These are phyloP conservation scores for Monosporascus sp. DNA, from an alignment of 2,329 filamentous ascomycete genomes.

Conservation along the genomic window DNA sequence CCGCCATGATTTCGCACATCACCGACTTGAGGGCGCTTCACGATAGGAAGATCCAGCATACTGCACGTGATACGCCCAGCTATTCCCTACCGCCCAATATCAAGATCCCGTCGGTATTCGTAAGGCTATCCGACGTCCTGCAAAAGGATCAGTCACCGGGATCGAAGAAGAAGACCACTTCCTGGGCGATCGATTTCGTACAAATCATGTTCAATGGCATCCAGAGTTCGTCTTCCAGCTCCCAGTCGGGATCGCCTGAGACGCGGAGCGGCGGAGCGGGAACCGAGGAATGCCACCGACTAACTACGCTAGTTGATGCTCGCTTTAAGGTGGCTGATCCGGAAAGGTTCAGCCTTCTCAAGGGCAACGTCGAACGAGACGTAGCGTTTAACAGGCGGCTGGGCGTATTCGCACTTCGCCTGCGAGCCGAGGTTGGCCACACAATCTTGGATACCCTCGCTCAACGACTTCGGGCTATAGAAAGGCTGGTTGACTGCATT, in stretches of 20 bases:
- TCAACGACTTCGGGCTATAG: conserved; percentile 58
- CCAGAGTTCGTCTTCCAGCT: conserved; percentile 16
- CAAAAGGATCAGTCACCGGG: conserved; percentile 13
- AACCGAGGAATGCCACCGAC: conserved; percentile 11
- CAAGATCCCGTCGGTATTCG: conserved; percentile 41
- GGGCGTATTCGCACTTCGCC: conserved; percentile 58
- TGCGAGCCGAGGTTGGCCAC: conserved; percentile 53
- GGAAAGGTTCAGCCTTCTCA: conserved; percentile 50
- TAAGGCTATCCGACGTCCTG: conserved; percentile 43
- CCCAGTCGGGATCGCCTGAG: neutral
- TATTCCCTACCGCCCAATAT: conserved; percentile 37
- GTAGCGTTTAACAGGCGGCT: conserved; percentile 54
- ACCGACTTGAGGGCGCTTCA: conserved; percentile 44
- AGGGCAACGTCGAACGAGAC: conserved; percentile 51
- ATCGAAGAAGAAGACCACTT: conserved; percentile 15
- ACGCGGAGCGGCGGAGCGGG: neutral
- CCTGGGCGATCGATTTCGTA: conserved; percentile 57
- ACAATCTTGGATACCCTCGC: conserved; percentile 55
- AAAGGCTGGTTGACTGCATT: conserved; percentile 65
- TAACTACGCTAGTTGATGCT: conserved; percentile 44
- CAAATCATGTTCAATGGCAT: conserved; percentile 51
- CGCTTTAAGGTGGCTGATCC: conserved; percentile 49
- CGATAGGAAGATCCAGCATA: conserved; percentile 36
- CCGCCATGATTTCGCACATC: conserved; percentile 46
- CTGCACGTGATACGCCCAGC: conserved; percentile 27